Base-by-base conservation (phyloP, 108 stramenopile genomes). In the Fragilaria crotonensis region DNA sequence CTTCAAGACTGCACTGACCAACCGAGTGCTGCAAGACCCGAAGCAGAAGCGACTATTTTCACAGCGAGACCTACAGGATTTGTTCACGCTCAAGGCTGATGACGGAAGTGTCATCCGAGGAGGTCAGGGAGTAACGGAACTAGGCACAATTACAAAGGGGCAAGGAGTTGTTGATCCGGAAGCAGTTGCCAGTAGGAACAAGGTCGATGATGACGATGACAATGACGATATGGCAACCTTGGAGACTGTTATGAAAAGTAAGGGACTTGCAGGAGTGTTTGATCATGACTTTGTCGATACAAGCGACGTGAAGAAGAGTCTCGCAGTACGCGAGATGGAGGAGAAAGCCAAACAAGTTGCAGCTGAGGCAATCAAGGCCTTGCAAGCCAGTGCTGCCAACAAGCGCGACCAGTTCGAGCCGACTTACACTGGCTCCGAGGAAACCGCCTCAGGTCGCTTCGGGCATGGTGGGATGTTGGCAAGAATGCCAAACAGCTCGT, bases 1-100 rank as follows among this genome's bases (percentile, higher is more conserved):
- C 46, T 98, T 97, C 80, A 98, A 99, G 69, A 93, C 90, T 33
- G 93, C 96, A 0, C 52, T 97, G 2, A 79, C 95, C 4, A 96
- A 96, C 59, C 80, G 84, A 32, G 79, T 97, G 3, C 68, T 97
- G 18, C 84, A 91, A 55, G 94, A 97, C 66, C 87, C 96, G 17
- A 79, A 79, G 54, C 96, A 97, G 66, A 64, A 77, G 41, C 78
- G 95, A 70, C 70, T 97, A 0, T 97, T 96, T 66, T 89, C 89
- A 7, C 73, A 91, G 31, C 80, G 75, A 41, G 94, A 97, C 59
- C 54, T 98, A 36, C 70, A 66, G 30, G 94, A 98, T 54, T 65
- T 98, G 5, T 97, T 98, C 62, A 89, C 90, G 9, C 73, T 98
- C 32, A 81, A 81, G 52, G 81, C 69, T 36, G 87, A 94, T 44